These are phyloP conservation scores for Corinectria fuckeliana DNA, from an alignment of 2,329 filamentous ascomycete species.

Conservation along the genomic window DNA sequence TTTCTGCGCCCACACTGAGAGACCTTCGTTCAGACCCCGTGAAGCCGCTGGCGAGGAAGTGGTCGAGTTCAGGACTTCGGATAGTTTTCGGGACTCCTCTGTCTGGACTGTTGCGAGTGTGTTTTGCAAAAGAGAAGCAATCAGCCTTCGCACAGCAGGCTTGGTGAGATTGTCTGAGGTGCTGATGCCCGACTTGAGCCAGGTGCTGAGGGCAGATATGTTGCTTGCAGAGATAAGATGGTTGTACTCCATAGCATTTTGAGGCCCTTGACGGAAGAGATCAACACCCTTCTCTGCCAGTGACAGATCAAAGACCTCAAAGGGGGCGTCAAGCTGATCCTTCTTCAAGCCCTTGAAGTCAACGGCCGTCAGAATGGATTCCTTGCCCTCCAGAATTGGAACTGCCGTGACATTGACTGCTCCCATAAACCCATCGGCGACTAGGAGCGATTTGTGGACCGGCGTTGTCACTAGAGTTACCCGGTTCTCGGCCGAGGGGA, in stretches of 20 bases:
- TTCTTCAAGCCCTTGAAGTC: conserved; percentile 58
- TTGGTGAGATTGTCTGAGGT: conserved; percentile 60
- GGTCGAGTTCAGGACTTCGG: conserved; percentile 41
- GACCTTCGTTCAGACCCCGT: conserved; percentile 59
- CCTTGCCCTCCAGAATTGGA: conserved; percentile 46
- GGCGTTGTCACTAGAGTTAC: conserved; percentile 76
- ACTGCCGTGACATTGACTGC: conserved; percentile 61
- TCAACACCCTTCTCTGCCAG: conserved; percentile 68
- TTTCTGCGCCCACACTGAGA: conserved; percentile 76
- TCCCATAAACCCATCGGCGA: conserved; percentile 75
- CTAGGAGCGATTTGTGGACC: conserved; percentile 80
- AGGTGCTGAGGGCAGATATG: conserved; percentile 67
- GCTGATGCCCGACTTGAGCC: conserved; percentile 63
- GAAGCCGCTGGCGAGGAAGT: conserved; percentile 45
- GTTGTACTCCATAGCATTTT: conserved; percentile 76
- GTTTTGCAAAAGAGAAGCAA: conserved; percentile 69
- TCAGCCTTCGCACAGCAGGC: conserved; percentile 68
- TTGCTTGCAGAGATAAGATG: conserved; percentile 77
- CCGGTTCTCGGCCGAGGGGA: conserved; percentile 69
- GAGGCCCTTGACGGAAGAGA: conserved; percentile 71
- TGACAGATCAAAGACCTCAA: conserved; percentile 68
- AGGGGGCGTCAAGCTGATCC: conserved; percentile 48
- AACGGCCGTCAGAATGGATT: conserved; percentile 61
- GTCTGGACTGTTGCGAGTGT: conserved; percentile 57
- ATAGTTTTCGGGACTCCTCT: conserved; percentile 52